phyloP scores from a whole-genome alignment of 1,284 basidiomycete genomes.

The Ustilago vetiveriae region DNA sequence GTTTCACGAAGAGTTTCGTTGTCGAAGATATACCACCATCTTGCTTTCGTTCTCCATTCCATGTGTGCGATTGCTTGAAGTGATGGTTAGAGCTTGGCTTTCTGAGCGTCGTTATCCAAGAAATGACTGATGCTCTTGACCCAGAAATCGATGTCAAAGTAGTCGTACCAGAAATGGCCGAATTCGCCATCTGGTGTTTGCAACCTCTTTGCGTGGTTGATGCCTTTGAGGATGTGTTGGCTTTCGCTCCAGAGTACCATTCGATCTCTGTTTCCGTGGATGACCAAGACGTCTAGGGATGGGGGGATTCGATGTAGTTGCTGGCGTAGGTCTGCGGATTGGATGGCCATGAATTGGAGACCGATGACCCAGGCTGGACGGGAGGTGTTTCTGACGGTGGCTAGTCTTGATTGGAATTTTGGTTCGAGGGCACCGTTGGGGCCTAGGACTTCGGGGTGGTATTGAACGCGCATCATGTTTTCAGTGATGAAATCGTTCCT shows the following conservation, averaged over 20 bases:
- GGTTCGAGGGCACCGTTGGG: constrained; percentile 2
- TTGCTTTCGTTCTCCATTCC: too few relatives aligned
- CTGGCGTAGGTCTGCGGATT: constrained; percentile 24
- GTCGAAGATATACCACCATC: too few relatives aligned
- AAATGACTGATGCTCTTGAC: constrained; percentile 29
- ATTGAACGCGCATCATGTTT: constrained; percentile 56
- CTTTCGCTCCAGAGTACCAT: constrained; percentile 60
- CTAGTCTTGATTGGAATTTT: constrained; percentile 30
- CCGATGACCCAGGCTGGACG: constrained; percentile 46
- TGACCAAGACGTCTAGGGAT: constrained; percentile 38
- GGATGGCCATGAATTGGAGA: constrained; percentile 54
- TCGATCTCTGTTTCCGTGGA: constrained; percentile 57
- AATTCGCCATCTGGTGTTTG: constrained; percentile 24
- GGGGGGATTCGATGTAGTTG: constrained; percentile 39
- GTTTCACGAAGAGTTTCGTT: too few relatives aligned
- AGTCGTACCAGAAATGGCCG: constrained; percentile 60
- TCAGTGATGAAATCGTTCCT: constrained; percentile 40
- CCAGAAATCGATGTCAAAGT: constrained; percentile 49
- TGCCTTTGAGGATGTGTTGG: constrained; percentile 30
- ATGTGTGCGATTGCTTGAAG: too few relatives aligned
- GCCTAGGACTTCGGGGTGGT: constrained; percentile 46
- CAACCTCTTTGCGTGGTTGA: constrained; percentile 48
- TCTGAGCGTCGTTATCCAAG: constrained; percentile 19
- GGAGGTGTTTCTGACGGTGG: constrained; percentile 18
- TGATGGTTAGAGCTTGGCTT: not conserved